Evolutionary conservation across 371 early-diverging fungal genomes (phyloP), one percentile per base, ranked within the genome.

Genomic region (Dichotomocladium elegans): DNA sequence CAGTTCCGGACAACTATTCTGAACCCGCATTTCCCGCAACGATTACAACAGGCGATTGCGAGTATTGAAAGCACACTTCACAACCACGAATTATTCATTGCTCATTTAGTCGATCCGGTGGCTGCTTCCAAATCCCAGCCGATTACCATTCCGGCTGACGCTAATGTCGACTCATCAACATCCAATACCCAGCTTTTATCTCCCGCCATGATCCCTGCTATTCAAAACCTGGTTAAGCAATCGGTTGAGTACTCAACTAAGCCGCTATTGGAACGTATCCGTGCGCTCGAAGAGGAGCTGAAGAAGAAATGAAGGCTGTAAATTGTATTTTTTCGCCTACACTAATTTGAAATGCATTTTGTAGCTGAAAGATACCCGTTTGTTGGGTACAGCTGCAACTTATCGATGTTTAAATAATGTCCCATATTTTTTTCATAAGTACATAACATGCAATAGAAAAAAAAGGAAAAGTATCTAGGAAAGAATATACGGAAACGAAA

Each of bases 41-140:
- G 47, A 14, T 24, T 58, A 7, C 51, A 51, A 25, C 19, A 37
- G 6, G 43, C 28, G 2, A 30, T 58, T 10, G 19, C 37, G 14
- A 24, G 42, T 22, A 41, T 58, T 9, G 47, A 52, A 24, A 31
- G 31, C 12, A 33, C 22, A 2, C 15, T 52, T 1, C 33, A 29
- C 28, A 52, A 35, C 15, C 58, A 58, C 42, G 58, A 58, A 31
- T 27, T 33, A 4, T 46, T 58, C 24, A 37, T 58, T 21, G 40
- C 58, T 19, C 50, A 33, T 25, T 24, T 58, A 12, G 58, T 58
- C 30, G 53, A 58, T 47, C 58, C 58, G n/a, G 12, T 58, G 8
- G 40, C 47, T 3, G 58, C 53, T 15, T 33, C 47, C 3, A n/a
- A 30, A 30, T 34, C 28, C 44, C 27, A n/a, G 8, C 21, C 24